Evolutionary conservation across 345 rosid genomes (phyloP).

Genomic region (Rhodamnia argentea): DNA sequence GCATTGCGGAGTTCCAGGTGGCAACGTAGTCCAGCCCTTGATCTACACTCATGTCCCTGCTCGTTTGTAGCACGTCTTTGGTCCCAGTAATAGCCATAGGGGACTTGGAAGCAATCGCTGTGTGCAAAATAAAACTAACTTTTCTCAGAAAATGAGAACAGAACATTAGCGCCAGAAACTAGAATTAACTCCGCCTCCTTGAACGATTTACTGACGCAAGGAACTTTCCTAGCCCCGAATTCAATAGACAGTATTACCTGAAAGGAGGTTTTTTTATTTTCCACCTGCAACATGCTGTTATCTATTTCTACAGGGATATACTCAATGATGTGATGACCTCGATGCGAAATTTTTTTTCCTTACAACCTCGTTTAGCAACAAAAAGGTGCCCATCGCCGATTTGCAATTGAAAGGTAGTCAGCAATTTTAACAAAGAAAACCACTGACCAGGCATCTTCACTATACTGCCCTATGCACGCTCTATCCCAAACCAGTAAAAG

Average conservation of each 20-base stretch:
- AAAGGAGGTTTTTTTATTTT: background rate
- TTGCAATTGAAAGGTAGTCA: background rate
- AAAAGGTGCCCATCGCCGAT: background rate
- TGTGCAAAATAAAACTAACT: background rate
- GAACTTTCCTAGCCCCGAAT: background rate
- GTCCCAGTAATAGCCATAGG: slow-evolving; percentile 75
- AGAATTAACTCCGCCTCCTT: background rate
- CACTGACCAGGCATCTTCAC: background rate
- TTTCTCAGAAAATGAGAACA: background rate
- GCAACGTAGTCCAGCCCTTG: slow-evolving; percentile 88
- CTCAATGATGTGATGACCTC: background rate
- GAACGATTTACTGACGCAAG: background rate
- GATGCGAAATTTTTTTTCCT: background rate
- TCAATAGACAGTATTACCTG: background rate
- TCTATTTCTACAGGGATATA: background rate
- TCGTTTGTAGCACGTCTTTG: slow-evolving; percentile 54
- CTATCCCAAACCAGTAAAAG: background rate
- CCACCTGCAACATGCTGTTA: background rate
- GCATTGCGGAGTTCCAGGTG: slow-evolving; percentile 80
- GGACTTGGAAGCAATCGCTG: slow-evolving; percentile 68
- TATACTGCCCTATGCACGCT: background rate
- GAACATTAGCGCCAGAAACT: background rate
- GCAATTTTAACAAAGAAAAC: background rate
- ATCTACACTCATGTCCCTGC: slow-evolving; percentile 62
- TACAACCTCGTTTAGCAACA: background rate